Base-by-base conservation (phyloP, 2,329 filamentous ascomycete species). In the Aspergillus intermedius region DNA sequence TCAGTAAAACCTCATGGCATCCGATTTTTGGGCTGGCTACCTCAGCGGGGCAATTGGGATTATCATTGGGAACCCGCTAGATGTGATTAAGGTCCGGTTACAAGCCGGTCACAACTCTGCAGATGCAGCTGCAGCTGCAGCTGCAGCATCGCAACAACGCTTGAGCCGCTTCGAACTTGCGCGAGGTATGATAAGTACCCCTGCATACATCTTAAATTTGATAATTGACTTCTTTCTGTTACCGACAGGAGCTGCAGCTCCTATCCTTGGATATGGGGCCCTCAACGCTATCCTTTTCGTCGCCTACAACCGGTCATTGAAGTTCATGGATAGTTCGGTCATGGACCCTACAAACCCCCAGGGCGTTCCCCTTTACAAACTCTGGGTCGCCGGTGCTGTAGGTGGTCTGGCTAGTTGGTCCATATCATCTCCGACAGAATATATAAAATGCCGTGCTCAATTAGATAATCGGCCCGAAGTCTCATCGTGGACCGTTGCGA, bases 1-100 rank as follows among this genome's bases (percentile, higher is more conserved):
- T 43, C 41, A 19, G 23, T 43, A n/a, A 21, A 17, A 19, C 5
- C 21, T 43, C 41, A 91, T 93, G 87, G 88, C 87, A 45, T 82
- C 88, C 58, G 91, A 95, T 66, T 96, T 96, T 69, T 95, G 88
- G 87, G 88, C 91, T 49, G 90, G 91, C 61, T 96, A 95, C 69
- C 72, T 93, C 52, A 91, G 87, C 63, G 91, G 91, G 46, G 89
- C 87, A 49, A 77, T 85, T 44, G 88, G 89, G 42, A 96, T 96
- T 60, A 73, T 95, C 43, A 86, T 95, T 52, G 90, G 91, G 54
- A 95, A 95, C 60, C 89, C 90, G 3, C 76, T 96, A 4, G 86
- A 91, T 64, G 71, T 90, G 17, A 68, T 90, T 60, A 91, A 91
- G 70, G 88, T 90, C 46, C 86, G 84, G 37, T 74, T 94, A 2